A percentile compares a stretch with the other conserved stretches of the same genome.
These are phyloP conservation scores for Pythium folliculosum DNA, from an alignment of 352 stramenopile genomes.

Conservation along the genomic window DNA sequence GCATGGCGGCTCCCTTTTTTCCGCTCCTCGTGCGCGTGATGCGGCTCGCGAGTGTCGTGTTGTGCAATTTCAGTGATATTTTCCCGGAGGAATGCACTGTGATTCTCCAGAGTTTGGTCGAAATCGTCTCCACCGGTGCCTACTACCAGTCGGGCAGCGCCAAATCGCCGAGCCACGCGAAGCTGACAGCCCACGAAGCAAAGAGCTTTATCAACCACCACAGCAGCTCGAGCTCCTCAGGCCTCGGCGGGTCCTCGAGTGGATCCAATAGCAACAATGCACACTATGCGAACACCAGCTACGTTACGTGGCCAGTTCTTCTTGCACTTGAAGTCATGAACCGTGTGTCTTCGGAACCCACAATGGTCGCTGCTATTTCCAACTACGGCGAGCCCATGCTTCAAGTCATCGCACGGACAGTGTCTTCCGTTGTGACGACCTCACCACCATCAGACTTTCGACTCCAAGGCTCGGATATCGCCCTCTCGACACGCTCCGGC, in stretches of 20 bases:
- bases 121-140: conserved; percentile 79
- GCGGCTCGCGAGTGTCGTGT: conserved; percentile 70
- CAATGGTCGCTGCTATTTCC: conserved; percentile 72
- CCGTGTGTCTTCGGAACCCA: conserved; percentile 62
- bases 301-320: conserved; percentile 84
- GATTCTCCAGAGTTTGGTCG: conserved; percentile 63
- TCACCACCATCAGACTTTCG: conserved; percentile 76
- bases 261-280: conserved; percentile 18
- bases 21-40: conserved; percentile 83
- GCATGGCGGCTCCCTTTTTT: conserved; percentile 50
- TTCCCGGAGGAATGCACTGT: conserved; percentile 61
- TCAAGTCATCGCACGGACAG: conserved; percentile 56
- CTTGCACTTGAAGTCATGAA: conserved; percentile 83
- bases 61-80: conserved; percentile 79
- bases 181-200: conserved; percentile 57
- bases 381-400: conserved; percentile 60
- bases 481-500: conserved; percentile 52
- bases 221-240: conserved; percentile 29
- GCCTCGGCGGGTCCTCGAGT: conserved; percentile 18
- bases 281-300: conserved; percentile 48
- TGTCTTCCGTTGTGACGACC: conserved; percentile 79
- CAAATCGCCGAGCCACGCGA: conserved; percentile 55
- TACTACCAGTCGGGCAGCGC: conserved; percentile 54
- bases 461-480: conserved; percentile 39
- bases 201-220: conserved; percentile 65